Percentiles rank a stretch among this genome's conserved stretches.
Evolutionary conservation across 352 stramenopile species (phyloP).

Genomic region (Nothophytophthora sp.): DNA sequence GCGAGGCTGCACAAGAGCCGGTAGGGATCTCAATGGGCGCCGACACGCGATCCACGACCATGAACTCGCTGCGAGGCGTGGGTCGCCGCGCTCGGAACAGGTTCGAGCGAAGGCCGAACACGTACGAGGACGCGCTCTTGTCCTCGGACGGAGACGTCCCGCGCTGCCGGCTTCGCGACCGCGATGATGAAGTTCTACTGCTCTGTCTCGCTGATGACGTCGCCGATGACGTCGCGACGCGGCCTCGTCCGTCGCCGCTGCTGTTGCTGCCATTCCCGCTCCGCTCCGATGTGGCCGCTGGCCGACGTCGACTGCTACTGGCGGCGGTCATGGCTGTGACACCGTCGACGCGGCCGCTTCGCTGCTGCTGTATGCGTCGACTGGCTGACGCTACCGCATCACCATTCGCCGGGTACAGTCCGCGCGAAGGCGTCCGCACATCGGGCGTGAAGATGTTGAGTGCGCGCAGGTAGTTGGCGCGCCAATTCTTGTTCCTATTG

Average conservation of each 20-base stretch:
- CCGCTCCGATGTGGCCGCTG: background rate
- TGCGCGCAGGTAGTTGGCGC: conserved; percentile 72
- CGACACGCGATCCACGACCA: conserved; percentile 43
- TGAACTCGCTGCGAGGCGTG: conserved; percentile 16
- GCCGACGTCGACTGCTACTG: background rate
- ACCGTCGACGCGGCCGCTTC: background rate
- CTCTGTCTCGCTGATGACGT: conserved; percentile 15
- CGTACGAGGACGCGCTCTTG: conserved; percentile 21
- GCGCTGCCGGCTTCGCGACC: conserved; percentile 10
- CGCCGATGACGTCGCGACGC: conserved; percentile 3
- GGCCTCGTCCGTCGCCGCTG: background rate
- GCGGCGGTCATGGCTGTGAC: background rate
- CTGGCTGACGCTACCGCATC: too few species aligned
- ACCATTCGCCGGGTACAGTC: background rate
- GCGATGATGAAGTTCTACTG: conserved; percentile 16
- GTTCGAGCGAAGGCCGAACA: conserved; percentile 36
- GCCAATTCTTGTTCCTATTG: conserved; percentile 64
- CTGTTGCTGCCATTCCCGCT: conserved; percentile 3
- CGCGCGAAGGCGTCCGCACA: conserved; percentile 20
- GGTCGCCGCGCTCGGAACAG: conserved; percentile 28
- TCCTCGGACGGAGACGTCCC: conserved; percentile 15
- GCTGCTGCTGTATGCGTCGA: too few species aligned
- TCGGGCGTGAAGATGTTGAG: conserved; percentile 74
- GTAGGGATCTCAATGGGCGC: conserved; percentile 69
- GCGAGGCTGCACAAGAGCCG: conserved; percentile 4